A percentile compares a stretch with the other conserved stretches of the same genome.
These are phyloP conservation scores for Neurospora sp. DNA, from an alignment of 495 filamentous ascomycete species.

Conservation along the genomic window DNA sequence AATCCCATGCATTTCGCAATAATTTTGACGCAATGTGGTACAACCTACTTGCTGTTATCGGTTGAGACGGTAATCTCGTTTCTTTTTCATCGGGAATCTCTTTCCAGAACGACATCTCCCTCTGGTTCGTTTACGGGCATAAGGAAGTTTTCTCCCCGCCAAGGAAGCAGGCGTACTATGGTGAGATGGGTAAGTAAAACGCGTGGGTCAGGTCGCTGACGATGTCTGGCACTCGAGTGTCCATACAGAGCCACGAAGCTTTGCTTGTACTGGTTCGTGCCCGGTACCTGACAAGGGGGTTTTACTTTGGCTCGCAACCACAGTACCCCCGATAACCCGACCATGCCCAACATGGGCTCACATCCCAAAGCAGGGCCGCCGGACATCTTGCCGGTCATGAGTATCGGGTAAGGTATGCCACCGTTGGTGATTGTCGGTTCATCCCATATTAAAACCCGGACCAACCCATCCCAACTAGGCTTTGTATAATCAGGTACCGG, in stretches of 20 bases:
- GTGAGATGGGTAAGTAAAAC: too few species aligned
- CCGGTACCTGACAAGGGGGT: too few species aligned
- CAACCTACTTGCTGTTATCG: not conserved
- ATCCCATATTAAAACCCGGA: not conserved
- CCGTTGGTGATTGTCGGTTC: not conserved
- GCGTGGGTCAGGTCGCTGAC: too few species aligned
- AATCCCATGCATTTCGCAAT: not conserved
- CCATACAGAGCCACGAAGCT: too few species aligned
- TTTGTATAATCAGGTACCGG: not conserved
- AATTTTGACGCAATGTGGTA: not conserved
- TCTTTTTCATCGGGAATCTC: not conserved
- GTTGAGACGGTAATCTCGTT: not conserved
- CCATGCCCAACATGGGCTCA: not conserved
- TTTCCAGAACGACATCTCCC: not conserved
- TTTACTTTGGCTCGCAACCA: too few species aligned
- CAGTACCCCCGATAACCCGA: not conserved
- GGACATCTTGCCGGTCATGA: not conserved
- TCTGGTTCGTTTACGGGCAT: not conserved
- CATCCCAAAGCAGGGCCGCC: not conserved
- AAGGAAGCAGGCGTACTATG: not conserved
- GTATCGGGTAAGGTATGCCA: not conserved
- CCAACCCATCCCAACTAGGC: not conserved
- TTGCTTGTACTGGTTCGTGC: too few species aligned
- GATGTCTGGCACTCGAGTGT: too few species aligned
- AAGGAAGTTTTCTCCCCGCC: not conserved